A percentile compares a stretch with the other conserved stretches of the same genome.
These are phyloP conservation scores for Curvularia lunata DNA, from an alignment of 2,329 filamentous ascomycete genomes.

Conservation along the genomic window DNA sequence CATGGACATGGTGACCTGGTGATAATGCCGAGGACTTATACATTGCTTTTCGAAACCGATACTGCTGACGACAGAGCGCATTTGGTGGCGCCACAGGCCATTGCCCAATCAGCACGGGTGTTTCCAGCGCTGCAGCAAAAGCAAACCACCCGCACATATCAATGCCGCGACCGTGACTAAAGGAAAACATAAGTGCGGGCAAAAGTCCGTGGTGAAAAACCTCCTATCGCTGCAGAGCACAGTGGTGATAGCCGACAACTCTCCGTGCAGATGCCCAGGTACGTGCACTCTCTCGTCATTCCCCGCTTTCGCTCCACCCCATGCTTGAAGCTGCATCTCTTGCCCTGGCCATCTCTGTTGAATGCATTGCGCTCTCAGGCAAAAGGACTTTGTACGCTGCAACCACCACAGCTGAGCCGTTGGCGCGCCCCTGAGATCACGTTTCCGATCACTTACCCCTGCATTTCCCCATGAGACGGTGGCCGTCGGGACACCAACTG, in stretches of 20 bases:
- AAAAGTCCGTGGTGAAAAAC: not conserved
- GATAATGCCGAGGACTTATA: not conserved
- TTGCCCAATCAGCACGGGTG: not conserved
- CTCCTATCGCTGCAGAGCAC: not conserved
- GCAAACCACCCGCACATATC: not conserved
- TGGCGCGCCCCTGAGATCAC: constrained; percentile 9
- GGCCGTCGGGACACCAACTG: constrained; percentile 9
- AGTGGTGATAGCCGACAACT: not conserved
- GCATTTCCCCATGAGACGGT: constrained; percentile 16
- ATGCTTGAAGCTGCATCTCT: constrained; percentile 1
- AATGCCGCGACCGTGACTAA: not conserved
- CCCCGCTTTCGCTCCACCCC: constrained; percentile 10
- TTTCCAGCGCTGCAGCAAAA: not conserved
- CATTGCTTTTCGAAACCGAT: constrained; percentile 6
- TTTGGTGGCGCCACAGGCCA: not conserved
- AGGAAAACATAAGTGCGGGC: not conserved
- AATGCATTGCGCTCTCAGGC: constrained; percentile 1
- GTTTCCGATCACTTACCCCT: constrained; percentile 8
- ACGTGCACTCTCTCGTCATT: constrained; percentile 17
- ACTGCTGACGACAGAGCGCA: not conserved
- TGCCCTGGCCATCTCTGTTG: constrained; percentile 1
- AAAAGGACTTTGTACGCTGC: not conserved
- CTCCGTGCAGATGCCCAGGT: not conserved
- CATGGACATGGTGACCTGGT: not conserved
- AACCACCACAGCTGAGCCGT: not conserved